Evolutionary conservation across 345 rosid species (phyloP).

Genomic region (Populus alba): DNA sequence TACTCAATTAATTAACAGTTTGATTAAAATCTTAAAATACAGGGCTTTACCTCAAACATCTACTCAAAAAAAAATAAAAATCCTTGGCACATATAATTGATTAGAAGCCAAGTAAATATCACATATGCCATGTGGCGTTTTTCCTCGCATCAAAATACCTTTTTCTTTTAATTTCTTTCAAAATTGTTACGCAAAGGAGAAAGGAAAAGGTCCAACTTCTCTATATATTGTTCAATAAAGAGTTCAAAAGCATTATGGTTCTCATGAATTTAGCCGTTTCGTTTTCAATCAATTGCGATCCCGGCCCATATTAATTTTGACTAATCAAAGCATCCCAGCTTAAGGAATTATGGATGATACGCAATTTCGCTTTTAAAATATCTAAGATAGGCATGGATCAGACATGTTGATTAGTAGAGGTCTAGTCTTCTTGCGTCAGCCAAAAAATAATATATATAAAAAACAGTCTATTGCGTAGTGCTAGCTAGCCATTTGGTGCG

Average conservation of each 20-base stretch:
- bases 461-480: neutral
- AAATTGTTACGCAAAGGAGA: constrained; percentile 20
- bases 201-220: constrained; percentile 17
- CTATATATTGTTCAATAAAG: neutral
- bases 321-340: constrained; percentile 13
- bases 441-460: no score
- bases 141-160: constrained; percentile 10
- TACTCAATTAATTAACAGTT: no score
- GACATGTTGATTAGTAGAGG: neutral
- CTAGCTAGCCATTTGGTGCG: neutral
- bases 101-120: neutral
- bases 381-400: neutral
- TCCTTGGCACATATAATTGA: neutral
- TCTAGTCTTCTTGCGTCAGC: neutral
- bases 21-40: no score
- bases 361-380: neutral
- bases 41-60: no score
- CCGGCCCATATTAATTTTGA: constrained; percentile 16
- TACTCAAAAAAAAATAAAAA: neutral
- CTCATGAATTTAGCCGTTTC: constrained; percentile 3
- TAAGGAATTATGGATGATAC: neutral
- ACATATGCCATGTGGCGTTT: constrained; percentile 19
- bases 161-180: constrained; percentile 20
- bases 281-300: constrained; percentile 25
- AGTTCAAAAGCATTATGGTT: constrained; percentile 10